Evolutionary conservation across 768 basidiomycete genomes (phyloP), one percentile per base, ranked within the genome.

Genomic region (Podaxis sp.): DNA sequence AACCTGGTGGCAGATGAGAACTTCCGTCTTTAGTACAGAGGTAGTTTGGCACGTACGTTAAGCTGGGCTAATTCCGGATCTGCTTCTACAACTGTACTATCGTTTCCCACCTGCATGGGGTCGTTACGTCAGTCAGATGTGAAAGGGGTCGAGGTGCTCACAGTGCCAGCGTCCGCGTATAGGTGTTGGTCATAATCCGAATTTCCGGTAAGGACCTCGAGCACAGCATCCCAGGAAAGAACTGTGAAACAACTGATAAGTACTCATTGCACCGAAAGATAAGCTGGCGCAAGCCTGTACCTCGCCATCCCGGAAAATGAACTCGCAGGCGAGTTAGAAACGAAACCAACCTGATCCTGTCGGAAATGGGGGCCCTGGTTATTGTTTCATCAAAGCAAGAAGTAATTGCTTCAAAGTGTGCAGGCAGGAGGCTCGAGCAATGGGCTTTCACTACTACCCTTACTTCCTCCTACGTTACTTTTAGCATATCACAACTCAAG

Each of bases 251-350:
- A 37, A 46, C 50, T 11, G 12, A 2, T 38, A 28, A 62, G 17
- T 36, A 51, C 5, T 24, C 36, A 28, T 30, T 15, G 20, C 10
- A 26, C 28, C 3, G 30, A 22, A 40, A 60, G n/a, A 44, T 36
- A 33, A 61, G 15, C 11, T 6, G 12, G 13, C 33, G 59, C 36
- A 40, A 48, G 28, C 11, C 1, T 72, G 56, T 66, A 89, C 90
- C 79, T 81, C 78, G 77, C 90, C 90, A 92, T 13, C 66, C 71
- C 17, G 88, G 82, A 72, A 91, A 88, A 73, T 89, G 82, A 0
- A 88, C 78, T n/a, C 79, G 85, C 30, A 93, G 78, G 67, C 88
- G 88, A 33, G 85, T 79, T 17, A 91, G 75, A 73, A 91, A 92
- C 8, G 80, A 77, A 15, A 85, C 76, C 11, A 92, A 76, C 56